Percentiles rank a stretch among this genome's conserved stretches.
Evolutionary conservation across 2,329 filamentous ascomycete species (phyloP).

Genomic region (Botrytis sinoallii): DNA sequence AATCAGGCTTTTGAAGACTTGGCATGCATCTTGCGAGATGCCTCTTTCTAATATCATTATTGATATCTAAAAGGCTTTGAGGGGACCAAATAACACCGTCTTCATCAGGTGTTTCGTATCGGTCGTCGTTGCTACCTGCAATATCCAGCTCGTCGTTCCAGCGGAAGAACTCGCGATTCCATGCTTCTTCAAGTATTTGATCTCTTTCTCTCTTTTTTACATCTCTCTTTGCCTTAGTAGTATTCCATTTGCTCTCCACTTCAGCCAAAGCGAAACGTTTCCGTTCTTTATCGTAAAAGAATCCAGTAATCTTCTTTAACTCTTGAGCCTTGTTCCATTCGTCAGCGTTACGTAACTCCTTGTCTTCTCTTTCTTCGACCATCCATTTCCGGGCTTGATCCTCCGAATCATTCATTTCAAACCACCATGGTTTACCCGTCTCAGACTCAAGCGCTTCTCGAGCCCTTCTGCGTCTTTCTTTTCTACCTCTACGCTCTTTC

Average conservation of each 20-base stretch:
- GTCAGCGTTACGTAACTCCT: not conserved
- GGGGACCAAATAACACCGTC: not conserved
- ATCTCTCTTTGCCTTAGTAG: not conserved
- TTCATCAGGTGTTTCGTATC: not conserved
- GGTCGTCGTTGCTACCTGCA: not conserved
- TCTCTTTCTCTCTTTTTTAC: not conserved
- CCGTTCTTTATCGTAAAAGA: rapidly evolving
- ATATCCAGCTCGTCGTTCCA: not conserved
- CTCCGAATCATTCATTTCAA: not conserved
- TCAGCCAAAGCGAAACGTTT: not conserved
- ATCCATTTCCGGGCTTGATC: not conserved
- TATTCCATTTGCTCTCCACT: not conserved
- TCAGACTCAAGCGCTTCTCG: rapidly evolving
- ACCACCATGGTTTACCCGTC: not conserved
- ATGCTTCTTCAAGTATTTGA: not conserved
- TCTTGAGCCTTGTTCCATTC: not conserved
- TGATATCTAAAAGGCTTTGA: not conserved
- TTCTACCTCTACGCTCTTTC: not conserved
- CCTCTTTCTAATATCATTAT: rapidly evolving
- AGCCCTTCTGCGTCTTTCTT: not conserved
- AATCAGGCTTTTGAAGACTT: rapidly evolving
- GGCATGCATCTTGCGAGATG: not conserved
- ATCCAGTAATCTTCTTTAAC: not conserved
- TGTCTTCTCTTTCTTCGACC: rapidly evolving
- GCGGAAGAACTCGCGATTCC: not conserved